These are phyloP conservation scores for Vitis hybrid DNA, from an alignment of 177 flowering plant genomes.

Conservation along the genomic window DNA sequence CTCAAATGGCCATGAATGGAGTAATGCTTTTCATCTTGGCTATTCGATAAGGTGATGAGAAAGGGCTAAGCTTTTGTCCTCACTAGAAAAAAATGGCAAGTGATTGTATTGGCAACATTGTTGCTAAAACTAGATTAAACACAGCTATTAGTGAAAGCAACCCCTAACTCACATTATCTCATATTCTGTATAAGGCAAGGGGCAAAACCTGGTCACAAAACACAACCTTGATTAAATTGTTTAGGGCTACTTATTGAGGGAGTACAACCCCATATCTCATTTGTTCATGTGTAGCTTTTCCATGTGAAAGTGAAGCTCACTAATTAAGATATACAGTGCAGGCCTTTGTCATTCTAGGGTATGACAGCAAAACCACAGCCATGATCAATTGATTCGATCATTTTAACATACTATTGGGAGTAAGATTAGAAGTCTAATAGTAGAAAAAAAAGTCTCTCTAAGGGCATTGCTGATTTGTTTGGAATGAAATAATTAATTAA, in stretches of 20 bases:
- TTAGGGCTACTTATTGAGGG: constrained; percentile 6
- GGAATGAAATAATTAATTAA: too few species aligned
- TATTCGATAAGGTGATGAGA: too few species aligned
- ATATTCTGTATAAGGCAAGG: background rate
- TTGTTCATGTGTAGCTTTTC: constrained; percentile 5
- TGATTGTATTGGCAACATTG: constrained; percentile 1
- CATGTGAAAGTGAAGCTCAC: background rate
- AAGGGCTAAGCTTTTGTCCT: too few species aligned
- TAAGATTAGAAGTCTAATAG: too few species aligned
- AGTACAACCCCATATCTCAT: background rate
- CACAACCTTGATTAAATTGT: constrained; percentile 10
- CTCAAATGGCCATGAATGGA: too few species aligned
- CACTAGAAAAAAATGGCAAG: background rate
- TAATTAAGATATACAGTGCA: background rate
- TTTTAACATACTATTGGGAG: too few species aligned
- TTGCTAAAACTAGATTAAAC: too few species aligned
- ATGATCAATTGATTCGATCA: background rate
- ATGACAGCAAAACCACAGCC: background rate
- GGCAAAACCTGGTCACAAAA: constrained; percentile 1
- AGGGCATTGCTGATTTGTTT: too few species aligned
- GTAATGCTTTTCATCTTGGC: too few species aligned
- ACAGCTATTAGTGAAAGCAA: constrained; percentile 1
- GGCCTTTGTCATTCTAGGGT: background rate
- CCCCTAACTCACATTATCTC: background rate
- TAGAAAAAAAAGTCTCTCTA: too few species aligned